phyloP scores from a whole-genome alignment of 176 grass and related monocot genomes.

The Paspalum notatum region DNA sequence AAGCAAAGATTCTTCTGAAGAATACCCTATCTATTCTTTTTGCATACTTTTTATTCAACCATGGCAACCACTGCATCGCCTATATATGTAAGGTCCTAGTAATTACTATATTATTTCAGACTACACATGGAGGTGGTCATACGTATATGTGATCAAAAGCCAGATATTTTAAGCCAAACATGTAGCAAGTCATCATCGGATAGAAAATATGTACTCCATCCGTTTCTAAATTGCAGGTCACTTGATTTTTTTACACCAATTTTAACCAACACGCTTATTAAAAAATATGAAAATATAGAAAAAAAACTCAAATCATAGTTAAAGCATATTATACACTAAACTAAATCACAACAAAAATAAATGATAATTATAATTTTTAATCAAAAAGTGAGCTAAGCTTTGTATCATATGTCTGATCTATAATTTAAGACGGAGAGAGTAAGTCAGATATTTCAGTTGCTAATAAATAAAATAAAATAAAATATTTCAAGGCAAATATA shows the following conservation, averaged over 20 bases:
- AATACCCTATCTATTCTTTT: neutral
- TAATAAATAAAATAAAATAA: neutral
- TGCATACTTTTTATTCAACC: neutral
- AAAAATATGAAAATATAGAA: no score
- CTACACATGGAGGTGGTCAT: neutral
- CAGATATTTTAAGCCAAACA: neutral
- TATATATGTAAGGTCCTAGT: neutral
- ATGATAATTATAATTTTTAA: no score
- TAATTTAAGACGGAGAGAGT: neutral
- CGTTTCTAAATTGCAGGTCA: no score
- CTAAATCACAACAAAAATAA: no score
- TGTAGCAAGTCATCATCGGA: neutral
- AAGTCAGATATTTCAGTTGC: neutral
- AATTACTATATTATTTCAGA: neutral
- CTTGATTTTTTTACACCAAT: no score
- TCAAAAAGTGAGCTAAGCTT: no score
- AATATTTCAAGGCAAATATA: neutral
- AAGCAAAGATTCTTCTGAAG: conserved; percentile 62
- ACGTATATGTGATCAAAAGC: neutral
- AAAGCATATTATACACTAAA: no score
- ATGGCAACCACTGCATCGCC: neutral
- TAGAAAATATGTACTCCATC: no score
- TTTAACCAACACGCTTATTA: no score
- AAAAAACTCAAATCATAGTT: no score
- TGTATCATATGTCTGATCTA: no score